Evolutionary conservation across 495 filamentous ascomycete species (phyloP).

Genomic region (Aspergillus olivimuriae): DNA sequence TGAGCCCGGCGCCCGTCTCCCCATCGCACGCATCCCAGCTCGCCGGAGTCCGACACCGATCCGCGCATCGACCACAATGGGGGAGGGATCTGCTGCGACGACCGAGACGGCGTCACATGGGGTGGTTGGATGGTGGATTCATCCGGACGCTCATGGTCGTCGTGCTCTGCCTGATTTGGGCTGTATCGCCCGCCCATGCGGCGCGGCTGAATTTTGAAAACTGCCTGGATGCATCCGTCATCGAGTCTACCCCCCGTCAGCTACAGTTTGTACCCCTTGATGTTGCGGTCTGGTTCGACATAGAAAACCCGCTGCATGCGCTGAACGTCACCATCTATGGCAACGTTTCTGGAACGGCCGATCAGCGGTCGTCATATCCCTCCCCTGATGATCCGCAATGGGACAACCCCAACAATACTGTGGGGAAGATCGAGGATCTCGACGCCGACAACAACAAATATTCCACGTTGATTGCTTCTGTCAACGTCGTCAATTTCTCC

Average conservation of each 20-base stretch:
- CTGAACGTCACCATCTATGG: conserved; percentile 81
- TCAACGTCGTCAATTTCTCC: conserved; percentile 68
- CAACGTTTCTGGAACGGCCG: conserved; percentile 69
- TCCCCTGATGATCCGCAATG: conserved; percentile 43
- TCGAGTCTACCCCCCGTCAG: conserved; percentile 42
- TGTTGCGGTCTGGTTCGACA: conserved; percentile 67
- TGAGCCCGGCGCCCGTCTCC: conserved; percentile 4
- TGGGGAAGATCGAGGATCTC: conserved; percentile 71
- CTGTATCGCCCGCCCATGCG: conserved; percentile 34
- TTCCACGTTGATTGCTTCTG: conserved; percentile 62
- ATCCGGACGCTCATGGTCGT: conserved; percentile 16
- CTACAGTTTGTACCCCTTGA: conserved; percentile 79
- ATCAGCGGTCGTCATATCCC: conserved; percentile 42
- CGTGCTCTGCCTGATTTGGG: conserved; percentile 17
- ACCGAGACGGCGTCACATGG: conserved; percentile 13
- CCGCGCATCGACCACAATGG: conserved; percentile 17
- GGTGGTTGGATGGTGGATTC: conserved; percentile 8
- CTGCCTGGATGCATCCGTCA: conserved; percentile 60
- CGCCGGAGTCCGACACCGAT: conserved; percentile 7
- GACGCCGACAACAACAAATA: conserved; percentile 46
- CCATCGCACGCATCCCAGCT: conserved; percentile 6
- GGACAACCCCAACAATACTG: conserved; percentile 47
- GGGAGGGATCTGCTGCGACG: conserved; percentile 18
- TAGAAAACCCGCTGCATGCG: conserved; percentile 51
- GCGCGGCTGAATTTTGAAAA: conserved; percentile 74